Evolutionary conservation across 148 eudicot genomes (phyloP).

Genomic region (Nepenthes gracilis): DNA sequence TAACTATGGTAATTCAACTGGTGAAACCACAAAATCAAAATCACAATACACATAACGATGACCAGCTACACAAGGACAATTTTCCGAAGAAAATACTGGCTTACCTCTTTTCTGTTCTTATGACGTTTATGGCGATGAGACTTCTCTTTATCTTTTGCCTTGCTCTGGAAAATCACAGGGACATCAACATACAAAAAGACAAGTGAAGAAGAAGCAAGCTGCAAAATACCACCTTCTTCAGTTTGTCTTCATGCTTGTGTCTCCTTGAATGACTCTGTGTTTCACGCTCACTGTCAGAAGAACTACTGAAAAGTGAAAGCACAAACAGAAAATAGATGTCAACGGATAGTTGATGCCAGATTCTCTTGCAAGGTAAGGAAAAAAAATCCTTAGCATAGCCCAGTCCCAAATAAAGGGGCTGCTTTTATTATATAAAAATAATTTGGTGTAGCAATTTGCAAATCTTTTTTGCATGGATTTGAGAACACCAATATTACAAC

Average conservation of each 20-base stretch:
- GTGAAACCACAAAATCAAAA: neutral
- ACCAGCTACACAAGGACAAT: neutral
- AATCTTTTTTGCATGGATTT: no score
- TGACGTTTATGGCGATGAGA: constrained; percentile 46
- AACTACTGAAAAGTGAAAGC: constrained; percentile 28
- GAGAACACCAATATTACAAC: no score
- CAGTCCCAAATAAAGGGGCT: no score
- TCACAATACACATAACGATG: neutral
- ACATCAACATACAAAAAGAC: constrained; percentile 5
- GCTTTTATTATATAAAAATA: no score
- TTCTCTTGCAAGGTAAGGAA: neutral
- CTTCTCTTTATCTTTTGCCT: constrained; percentile 72
- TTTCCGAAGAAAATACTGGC: constrained; percentile 11
- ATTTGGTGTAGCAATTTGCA: no score
- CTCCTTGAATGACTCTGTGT: constrained; percentile 46
- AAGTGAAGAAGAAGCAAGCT: constrained; percentile 4
- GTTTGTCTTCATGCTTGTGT: constrained; percentile 43
- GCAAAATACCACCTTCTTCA: constrained; percentile 49
- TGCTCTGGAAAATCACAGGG: constrained; percentile 30
- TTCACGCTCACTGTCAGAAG: constrained; percentile 66
- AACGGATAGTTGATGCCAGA: neutral
- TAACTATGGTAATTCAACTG: no score
- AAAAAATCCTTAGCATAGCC: neutral
- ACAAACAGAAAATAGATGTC: constrained; percentile 1
- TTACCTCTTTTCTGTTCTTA: constrained; percentile 83